phyloP scores from a whole-genome alignment of 306 rosid genomes.

The Myrica gale region DNA sequence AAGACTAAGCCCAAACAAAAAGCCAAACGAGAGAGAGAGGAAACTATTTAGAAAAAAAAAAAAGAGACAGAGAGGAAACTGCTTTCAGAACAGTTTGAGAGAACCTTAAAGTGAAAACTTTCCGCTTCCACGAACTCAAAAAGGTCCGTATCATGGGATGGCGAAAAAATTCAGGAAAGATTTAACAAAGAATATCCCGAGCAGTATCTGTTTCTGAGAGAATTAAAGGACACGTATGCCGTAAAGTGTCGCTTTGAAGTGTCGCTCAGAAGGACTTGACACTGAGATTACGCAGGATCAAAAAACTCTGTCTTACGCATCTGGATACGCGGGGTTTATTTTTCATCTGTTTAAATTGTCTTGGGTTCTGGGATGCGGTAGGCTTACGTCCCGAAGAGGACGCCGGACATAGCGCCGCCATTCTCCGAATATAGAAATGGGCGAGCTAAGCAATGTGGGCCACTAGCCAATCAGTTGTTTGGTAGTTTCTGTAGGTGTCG shows the following conservation, averaged over 20 bases:
- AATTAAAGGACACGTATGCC: conserved; percentile 22
- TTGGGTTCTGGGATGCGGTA: not conserved
- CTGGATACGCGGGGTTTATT: conserved; percentile 11
- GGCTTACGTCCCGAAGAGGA: not conserved
- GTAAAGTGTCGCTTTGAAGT: conserved; percentile 21
- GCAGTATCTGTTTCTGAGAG: not conserved
- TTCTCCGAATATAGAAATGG: not conserved
- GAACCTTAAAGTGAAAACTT: not conserved
- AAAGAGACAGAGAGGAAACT: no score
- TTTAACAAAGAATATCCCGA: not conserved
- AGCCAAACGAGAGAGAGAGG: not conserved
- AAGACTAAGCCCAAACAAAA: not conserved
- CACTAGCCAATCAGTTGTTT: not conserved
- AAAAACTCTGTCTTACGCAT: not conserved
- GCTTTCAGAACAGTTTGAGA: not conserved
- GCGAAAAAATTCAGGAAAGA: not conserved
- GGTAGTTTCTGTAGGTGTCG: not conserved
- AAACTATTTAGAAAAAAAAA: no score
- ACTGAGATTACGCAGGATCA: not conserved
- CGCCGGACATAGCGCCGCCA: not conserved
- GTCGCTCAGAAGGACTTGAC: conserved; percentile 18
- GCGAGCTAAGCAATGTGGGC: not conserved
- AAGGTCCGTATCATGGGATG: not conserved
- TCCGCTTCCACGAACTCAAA: not conserved
- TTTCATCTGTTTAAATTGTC: no score